Conservation (phyloP, 805 yeast species). For the Metschnikowia borealis region DNA sequence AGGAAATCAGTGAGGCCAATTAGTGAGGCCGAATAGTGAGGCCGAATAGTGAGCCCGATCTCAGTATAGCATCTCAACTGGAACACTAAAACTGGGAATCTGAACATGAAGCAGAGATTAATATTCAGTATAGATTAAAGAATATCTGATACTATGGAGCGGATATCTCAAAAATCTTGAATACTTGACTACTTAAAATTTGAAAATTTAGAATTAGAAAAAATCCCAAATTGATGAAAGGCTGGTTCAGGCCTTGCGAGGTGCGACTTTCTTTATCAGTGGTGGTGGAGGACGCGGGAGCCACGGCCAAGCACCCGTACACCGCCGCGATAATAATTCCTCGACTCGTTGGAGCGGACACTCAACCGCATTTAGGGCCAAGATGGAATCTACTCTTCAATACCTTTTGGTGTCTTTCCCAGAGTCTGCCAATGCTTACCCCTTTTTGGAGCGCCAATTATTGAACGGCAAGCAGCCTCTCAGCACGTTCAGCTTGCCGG, state of each 20-base stretch:
- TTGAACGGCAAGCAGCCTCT: slow-evolving; percentile 58
- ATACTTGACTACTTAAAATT: too few relatives aligned
- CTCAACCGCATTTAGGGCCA: slow-evolving; percentile 2
- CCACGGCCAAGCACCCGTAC: slow-evolving; percentile 8
- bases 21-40: too few relatives aligned
- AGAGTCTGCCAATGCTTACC: slow-evolving; percentile 42
- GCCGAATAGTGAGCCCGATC: too few relatives aligned
- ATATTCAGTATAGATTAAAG: too few relatives aligned
- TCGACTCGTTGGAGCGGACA: slow-evolving; percentile 3
- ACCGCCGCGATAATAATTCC: slow-evolving; percentile 7
- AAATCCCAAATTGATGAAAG: background rate
- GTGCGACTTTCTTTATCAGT: background rate
- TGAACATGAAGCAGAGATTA: too few relatives aligned
- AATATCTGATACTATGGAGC: too few relatives aligned
- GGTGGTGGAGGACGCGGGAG: slow-evolving; percentile 1
- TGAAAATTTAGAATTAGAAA: too few relatives aligned
- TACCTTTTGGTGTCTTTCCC: slow-evolving; percentile 60
- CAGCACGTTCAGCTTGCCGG: slow-evolving; percentile 61
- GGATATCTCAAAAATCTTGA: too few relatives aligned
- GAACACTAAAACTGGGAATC: too few relatives aligned
- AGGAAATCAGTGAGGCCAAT: too few relatives aligned
- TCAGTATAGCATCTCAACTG: too few relatives aligned
- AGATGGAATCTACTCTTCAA: slow-evolving; percentile 36
- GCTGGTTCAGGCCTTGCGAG: background rate
- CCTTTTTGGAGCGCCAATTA: slow-evolving; percentile 55